Evolutionary conservation across 75 land plant species (phyloP), one percentile per base, ranked within the genome.

Genomic region (Picea glauca): DNA sequence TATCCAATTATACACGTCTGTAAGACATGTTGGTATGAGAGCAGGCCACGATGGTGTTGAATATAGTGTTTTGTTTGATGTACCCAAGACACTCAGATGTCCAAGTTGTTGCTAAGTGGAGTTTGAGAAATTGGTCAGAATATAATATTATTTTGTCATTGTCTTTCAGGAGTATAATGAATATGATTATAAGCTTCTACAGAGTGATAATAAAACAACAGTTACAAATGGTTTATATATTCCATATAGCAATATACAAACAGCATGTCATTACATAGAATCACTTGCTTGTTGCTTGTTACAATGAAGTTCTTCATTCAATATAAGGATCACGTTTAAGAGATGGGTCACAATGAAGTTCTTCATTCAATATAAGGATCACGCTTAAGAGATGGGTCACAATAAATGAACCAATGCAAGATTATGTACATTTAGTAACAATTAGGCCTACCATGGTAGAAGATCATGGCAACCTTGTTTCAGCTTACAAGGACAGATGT

Each of bases 401-500:
- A 26, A 83, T 84, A 57, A 84, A 74, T 87, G 88, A 87, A 81
- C 87, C 88, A 18, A 87, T 87, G 54, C 88, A 87, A 75, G 88
- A 87, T 64, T 87, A 87, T 58, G 73, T 87, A n/a, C 85, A 84
- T 54, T 87, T 87, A 30, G 88, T 87, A 23, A 66, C 77, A 74
- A 75, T 87, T 67, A 74, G 88, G 30, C 88, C 88, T 40, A 87
- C 80, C 20, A 87, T 87, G 88, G 87, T 87, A 40, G 88, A 87
- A 72, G 88, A 81, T 13, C 88, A 87, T 87, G 88, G 87, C 57
- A 87, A 87, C 73, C 81, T 87, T 65, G 88, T 87, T 14, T 87
- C 88, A 30, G 88, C 88, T n/a, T 87, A 87, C 79, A 87, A 87
- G 77, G 88, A 87, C 78, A 84, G 88, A 87, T 86, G 5, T 13